Base-by-base conservation (phyloP, 495 filamentous ascomycete species). In the Lasiosphaeria miniovina region DNA sequence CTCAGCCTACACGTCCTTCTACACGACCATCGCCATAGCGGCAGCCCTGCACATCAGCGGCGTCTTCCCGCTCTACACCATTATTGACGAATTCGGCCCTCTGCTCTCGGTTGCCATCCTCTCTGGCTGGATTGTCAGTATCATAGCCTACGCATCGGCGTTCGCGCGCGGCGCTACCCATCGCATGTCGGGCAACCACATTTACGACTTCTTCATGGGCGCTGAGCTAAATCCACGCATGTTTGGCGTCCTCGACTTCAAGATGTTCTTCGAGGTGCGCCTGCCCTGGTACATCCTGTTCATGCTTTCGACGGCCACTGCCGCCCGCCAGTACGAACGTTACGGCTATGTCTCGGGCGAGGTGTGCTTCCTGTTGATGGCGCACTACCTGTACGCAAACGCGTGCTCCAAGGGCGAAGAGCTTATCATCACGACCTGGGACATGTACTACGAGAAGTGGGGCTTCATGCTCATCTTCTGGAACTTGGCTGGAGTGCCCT, bases 401-500 rank as follows among this genome's bases (percentile, higher is more conserved):
- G 94, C 95, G 49, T 96, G 92, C 78, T 86, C 88, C 64, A 98
- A 98, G 77, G 94, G 90, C 52, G 94, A 98, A 78, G 91, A 98
- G 78, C 84, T 91, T 67, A 96, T 98, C 76, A 81, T 90, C 52
- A 89, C 90, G 9, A 96, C 93, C 17, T 98, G 93, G 73, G 94
- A 98, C 73, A 97, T 98, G 90, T 96, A 96, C 81, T 93, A 93
- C 70, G 94, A 98, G 81, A 98, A 98, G 81, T 96, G 92, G 90
- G 94, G 94, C 66, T 98, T 98, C 79, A 96, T 98, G 93, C 83
- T 98, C 56, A 96, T 96, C 75, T 98, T 98, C 84, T 98, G 94
- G 94, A 98, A 98, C 76, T 79, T 98, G 70, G 91, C 92, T 57
- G 94, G 94, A 62, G 94, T 98, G 15, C 94, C 94, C 12, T 80